phyloP scores from a whole-genome alignment of 2,329 filamentous ascomycete genomes.

The Xylaria sp. region DNA sequence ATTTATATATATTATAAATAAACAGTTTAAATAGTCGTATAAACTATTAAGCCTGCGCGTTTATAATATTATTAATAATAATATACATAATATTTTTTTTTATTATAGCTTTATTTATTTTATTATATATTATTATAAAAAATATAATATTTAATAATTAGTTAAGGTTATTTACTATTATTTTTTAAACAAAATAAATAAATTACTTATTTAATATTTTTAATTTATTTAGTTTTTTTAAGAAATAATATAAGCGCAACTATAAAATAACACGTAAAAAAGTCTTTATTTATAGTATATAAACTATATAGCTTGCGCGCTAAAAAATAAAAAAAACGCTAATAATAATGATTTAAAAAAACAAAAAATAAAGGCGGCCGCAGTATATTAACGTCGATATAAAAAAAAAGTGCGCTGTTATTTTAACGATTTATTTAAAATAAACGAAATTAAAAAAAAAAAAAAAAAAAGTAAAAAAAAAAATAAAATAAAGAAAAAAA shows the following conservation, averaged over 20 bases:
- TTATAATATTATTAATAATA: neutral
- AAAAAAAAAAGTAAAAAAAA: too few species aligned
- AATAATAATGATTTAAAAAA: neutral
- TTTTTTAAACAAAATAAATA: neutral
- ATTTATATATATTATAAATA: neutral
- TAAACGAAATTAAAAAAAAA: too few species aligned
- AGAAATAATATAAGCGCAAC: neutral
- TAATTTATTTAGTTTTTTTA: neutral
- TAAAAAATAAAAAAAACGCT: neutral
- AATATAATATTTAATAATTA: neutral
- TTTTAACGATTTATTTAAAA: too few species aligned
- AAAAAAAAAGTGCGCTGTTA: too few species aligned
- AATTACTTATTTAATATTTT: neutral
- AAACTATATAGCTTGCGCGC: neutral
- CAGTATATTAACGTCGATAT: too few species aligned
- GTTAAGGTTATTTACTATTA: constrained; percentile 2
- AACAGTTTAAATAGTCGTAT: neutral
- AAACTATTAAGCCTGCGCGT: neutral
- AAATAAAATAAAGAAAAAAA: too few species aligned
- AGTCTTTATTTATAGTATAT: neutral
- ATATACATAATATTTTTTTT: neutral
- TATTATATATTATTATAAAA: too few species aligned
- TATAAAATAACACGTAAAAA: neutral
- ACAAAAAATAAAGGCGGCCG: neutral
- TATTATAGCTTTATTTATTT: too few species aligned